Evolutionary conservation across 2,329 filamentous ascomycete genomes (phyloP).

Genomic region (Aureobasidium sp.): DNA sequence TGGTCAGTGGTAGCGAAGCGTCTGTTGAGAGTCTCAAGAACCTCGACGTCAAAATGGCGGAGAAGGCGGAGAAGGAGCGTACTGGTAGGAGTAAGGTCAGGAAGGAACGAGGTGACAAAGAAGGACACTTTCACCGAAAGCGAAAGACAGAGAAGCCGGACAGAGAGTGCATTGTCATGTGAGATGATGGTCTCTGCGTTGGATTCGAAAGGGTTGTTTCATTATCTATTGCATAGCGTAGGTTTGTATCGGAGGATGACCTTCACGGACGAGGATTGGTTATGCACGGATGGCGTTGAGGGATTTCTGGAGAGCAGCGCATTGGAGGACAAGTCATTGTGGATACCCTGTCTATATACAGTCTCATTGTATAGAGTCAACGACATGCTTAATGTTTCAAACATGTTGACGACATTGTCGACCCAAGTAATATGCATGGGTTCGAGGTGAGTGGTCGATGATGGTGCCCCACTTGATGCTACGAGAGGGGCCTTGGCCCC

Average conservation of each 20-base stretch:
- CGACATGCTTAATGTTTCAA: background rate
- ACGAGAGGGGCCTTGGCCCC: constrained; percentile 1
- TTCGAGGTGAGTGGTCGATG: background rate
- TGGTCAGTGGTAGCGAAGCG: constrained; percentile 5
- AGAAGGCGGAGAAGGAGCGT: constrained; percentile 7
- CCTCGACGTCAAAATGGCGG: constrained; percentile 9
- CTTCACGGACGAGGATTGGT: background rate
- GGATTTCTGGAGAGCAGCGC: background rate
- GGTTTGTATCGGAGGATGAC: background rate
- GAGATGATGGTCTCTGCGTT: background rate
- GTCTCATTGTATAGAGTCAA: background rate
- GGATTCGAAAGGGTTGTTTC: background rate
- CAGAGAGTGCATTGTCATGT: constrained; percentile 19
- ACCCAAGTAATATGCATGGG: no score
- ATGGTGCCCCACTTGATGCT: background rate
- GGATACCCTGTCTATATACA: constrained; percentile 1
- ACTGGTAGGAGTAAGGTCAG: constrained; percentile 12
- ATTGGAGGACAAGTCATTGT: background rate
- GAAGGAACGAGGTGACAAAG: constrained; percentile 6
- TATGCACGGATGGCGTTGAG: background rate
- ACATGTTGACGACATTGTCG: background rate
- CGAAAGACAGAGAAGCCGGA: constrained; percentile 19
- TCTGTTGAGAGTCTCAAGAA: constrained; percentile 14
- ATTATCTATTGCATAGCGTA: constrained; percentile 13
- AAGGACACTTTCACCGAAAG: constrained; percentile 15